These are phyloP conservation scores for Colletotrichum lentis DNA, from an alignment of 2,329 filamentous ascomycete genomes.

Conservation along the genomic window DNA sequence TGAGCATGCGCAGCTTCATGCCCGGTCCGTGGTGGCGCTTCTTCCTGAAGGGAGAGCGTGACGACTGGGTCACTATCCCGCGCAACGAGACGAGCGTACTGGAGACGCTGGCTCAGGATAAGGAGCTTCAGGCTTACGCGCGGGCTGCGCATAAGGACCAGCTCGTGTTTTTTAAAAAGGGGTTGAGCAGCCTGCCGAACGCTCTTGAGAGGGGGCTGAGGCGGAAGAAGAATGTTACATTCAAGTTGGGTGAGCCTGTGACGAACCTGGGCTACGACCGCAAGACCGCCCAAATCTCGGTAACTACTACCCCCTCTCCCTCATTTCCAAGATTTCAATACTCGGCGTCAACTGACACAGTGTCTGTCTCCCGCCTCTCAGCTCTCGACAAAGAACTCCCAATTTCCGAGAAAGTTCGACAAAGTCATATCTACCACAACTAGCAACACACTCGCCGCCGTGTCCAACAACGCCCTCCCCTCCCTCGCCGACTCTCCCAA, in stretches of 20 bases:
- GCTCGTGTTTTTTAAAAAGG: slow-evolving; percentile 59
- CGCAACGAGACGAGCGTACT: slow-evolving; percentile 45
- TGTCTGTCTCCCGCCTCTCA: slow-evolving; percentile 38
- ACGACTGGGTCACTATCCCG: slow-evolving; percentile 42
- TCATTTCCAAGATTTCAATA: neutral
- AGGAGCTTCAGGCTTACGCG: slow-evolving; percentile 39
- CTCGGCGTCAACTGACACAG: neutral
- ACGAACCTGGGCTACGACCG: slow-evolving; percentile 54
- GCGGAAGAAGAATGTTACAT: slow-evolving; percentile 64
- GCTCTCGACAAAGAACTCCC: slow-evolving; percentile 44
- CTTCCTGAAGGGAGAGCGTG: slow-evolving; percentile 38
- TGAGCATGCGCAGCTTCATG: slow-evolving; percentile 73
- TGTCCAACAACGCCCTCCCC: slow-evolving; percentile 53
- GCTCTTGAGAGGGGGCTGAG: slow-evolving; percentile 61
- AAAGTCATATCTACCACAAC: slow-evolving; percentile 73
- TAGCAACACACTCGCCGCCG: slow-evolving; percentile 53
- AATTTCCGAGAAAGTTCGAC: slow-evolving; percentile 51
- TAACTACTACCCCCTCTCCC: slow-evolving; percentile 43
- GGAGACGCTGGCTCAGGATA: slow-evolving; percentile 40
- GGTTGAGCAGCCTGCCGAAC: slow-evolving; percentile 69
- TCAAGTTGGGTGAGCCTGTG: slow-evolving; percentile 62
- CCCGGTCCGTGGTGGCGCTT: slow-evolving; percentile 57
- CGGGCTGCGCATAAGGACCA: slow-evolving; percentile 20
- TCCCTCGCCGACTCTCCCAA: slow-evolving; percentile 64
- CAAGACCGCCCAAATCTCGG: slow-evolving; percentile 51